Conservation (phyloP, 768 basidiomycete species). For the Lanmaoa pseudosensibilis region DNA sequence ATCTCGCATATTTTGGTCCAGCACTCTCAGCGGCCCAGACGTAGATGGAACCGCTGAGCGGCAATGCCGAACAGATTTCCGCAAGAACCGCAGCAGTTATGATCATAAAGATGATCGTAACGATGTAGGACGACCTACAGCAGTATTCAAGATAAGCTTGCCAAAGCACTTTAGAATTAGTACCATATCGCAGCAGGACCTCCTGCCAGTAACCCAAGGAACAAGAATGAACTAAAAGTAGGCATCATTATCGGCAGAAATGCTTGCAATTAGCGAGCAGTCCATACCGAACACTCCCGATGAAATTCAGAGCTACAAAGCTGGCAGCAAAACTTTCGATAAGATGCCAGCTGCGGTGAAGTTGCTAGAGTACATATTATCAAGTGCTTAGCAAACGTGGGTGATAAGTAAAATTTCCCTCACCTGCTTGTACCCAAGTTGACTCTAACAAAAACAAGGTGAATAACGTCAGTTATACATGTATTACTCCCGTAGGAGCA, state of each 20-base stretch:
- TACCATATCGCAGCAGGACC: constrained; percentile 87
- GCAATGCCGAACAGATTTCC: constrained; percentile 87
- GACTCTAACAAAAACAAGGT: constrained; percentile 48
- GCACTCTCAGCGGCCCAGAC: constrained; percentile 94
- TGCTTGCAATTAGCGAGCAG: background rate
- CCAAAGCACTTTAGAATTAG: background rate
- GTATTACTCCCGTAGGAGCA: constrained; percentile 41
- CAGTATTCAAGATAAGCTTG: constrained; percentile 11
- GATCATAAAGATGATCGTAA: constrained; percentile 83
- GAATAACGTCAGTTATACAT: constrained; percentile 49
- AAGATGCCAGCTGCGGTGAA: constrained; percentile 83
- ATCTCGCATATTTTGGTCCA: constrained; percentile 80
- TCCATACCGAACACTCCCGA: constrained; percentile 75
- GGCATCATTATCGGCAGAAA: constrained; percentile 1
- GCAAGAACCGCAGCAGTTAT: constrained; percentile 87
- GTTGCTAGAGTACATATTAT: constrained; percentile 49
- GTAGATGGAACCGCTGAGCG: constrained; percentile 89
- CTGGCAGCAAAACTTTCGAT: constrained; percentile 86
- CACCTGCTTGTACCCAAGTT: constrained; percentile 81
- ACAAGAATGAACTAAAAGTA: constrained; percentile 62
- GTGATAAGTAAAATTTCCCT: background rate
- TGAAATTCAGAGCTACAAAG: constrained; percentile 88
- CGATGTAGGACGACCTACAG: constrained; percentile 79
- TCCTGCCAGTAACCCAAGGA: constrained; percentile 80
- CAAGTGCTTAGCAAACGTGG: background rate